These are phyloP conservation scores for Pezicula radicicola DNA, from an alignment of 2,329 filamentous ascomycete genomes.

Conservation along the genomic window DNA sequence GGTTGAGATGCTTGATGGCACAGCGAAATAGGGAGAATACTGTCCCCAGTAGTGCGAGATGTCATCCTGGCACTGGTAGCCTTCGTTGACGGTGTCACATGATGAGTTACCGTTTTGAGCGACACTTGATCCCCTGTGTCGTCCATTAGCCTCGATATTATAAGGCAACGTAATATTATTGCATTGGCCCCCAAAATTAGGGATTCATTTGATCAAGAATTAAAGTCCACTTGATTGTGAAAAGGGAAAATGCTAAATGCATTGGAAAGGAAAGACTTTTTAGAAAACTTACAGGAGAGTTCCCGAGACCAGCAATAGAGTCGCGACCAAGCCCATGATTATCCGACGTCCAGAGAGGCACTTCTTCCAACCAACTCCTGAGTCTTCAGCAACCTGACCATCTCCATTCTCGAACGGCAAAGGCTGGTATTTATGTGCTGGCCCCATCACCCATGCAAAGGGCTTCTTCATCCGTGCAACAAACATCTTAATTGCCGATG, in stretches of 20 bases:
- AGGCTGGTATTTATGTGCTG: neutral
- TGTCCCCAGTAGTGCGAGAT: slow-evolving; percentile 65
- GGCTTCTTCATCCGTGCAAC: neutral
- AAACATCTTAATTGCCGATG: neutral
- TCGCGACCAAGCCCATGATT: neutral
- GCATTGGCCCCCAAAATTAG: no score
- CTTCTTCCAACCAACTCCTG: no score
- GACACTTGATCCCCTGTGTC: slow-evolving; percentile 10
- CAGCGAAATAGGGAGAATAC: slow-evolving; percentile 81
- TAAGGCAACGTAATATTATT: neutral
- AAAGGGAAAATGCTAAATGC: no score
- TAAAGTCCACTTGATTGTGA: no score
- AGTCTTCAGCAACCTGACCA: neutral
- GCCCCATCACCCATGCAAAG: neutral
- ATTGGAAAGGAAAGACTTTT: no score
- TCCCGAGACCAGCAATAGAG: neutral
- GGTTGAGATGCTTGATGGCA: slow-evolving; percentile 63
- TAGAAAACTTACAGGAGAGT: no score
- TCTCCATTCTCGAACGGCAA: neutral
- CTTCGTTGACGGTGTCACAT: slow-evolving; percentile 25
- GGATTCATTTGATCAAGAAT: neutral
- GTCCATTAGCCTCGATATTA: neutral
- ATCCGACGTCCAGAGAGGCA: neutral
- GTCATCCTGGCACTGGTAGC: slow-evolving; percentile 27
- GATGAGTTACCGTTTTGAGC: slow-evolving; percentile 7